Evolutionary conservation across 371 early-diverging fungal species (phyloP).

Genomic region (Chytridium lagenaria): DNA sequence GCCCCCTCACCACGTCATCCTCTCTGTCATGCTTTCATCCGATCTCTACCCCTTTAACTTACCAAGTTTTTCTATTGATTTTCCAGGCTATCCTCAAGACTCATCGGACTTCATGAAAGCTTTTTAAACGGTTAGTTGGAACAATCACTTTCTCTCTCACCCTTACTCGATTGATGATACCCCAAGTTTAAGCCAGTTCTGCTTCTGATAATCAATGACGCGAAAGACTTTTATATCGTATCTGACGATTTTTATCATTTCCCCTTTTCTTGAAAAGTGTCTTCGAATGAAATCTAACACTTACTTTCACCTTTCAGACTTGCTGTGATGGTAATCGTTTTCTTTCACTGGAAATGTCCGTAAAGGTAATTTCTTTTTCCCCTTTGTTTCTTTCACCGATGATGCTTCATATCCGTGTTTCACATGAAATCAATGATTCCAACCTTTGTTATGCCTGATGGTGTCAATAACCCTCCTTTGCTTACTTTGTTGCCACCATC

Average conservation of each 20-base stretch:
- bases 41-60: not conserved
- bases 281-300: too few relatives aligned
- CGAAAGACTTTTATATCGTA: not conserved
- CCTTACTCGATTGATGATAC: slow-evolving; percentile 5
- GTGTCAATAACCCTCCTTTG: too few relatives aligned
- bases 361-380: too few relatives aligned
- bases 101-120: too few relatives aligned
- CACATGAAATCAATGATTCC: slow-evolving; percentile 16
- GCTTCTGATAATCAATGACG: slow-evolving; percentile 15
- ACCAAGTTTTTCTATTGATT: not conserved
- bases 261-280: not conserved
- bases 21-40: not conserved
- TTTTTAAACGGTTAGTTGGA: too few relatives aligned
- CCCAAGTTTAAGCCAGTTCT: slow-evolving; percentile 20
- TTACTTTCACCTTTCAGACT: too few relatives aligned
- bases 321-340: too few relatives aligned
- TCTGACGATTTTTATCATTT: slow-evolving; percentile 1
- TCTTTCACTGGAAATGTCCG: too few relatives aligned
- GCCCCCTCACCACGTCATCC: too few relatives aligned
- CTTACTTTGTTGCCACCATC: too few relatives aligned
- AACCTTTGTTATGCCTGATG: not conserved
- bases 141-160: not conserved
- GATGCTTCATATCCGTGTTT: slow-evolving; percentile 19
- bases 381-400: not conserved
- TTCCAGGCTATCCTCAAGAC: too few relatives aligned